Evolutionary conservation across 768 basidiomycete genomes (phyloP).

Genomic region (Mycena epipterygia): DNA sequence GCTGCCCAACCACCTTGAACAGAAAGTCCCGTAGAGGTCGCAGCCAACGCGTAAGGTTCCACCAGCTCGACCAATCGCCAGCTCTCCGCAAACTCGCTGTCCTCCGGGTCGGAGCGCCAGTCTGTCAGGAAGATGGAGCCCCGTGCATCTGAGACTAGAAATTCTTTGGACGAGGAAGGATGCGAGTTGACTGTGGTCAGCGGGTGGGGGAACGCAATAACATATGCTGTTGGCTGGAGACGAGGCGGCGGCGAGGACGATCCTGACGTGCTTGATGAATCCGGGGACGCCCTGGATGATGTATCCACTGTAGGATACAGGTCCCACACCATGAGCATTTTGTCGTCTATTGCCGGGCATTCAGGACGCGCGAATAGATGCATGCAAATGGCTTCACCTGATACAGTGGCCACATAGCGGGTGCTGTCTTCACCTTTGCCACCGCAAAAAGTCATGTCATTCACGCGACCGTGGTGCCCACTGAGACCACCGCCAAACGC

Average conservation of each 20-base stretch:
- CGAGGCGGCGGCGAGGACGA: slow-evolving; percentile 54
- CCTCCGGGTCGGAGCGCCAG: slow-evolving; percentile 82
- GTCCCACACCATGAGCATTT: slow-evolving; percentile 90
- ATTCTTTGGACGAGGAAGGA: slow-evolving; percentile 80
- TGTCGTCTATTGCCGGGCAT: slow-evolving; percentile 68
- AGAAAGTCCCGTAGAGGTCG: slow-evolving; percentile 61
- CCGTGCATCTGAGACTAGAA: slow-evolving; percentile 81
- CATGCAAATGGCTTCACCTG: slow-evolving; percentile 59
- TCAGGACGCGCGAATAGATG: slow-evolving; percentile 26
- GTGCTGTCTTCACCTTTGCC: slow-evolving; percentile 76
- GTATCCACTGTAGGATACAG: slow-evolving; percentile 70
- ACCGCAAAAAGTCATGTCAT: slow-evolving; percentile 85
- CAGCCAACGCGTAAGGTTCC: slow-evolving; percentile 75
- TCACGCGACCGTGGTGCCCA: slow-evolving; percentile 85
- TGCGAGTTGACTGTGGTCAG: slow-evolving; percentile 78
- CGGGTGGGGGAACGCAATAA: slow-evolving; percentile 80
- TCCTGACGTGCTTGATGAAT: slow-evolving; percentile 43
- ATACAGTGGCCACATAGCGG: slow-evolving; percentile 85
- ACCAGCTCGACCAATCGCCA: slow-evolving; percentile 80
- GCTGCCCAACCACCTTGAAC: slow-evolving; percentile 69
- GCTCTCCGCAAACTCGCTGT: slow-evolving; percentile 61
- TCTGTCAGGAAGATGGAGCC: slow-evolving; percentile 86
- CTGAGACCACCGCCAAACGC: slow-evolving; percentile 85
- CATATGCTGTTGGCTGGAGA: slow-evolving; percentile 83
- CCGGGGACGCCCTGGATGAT: slow-evolving; percentile 54